Conservation (phyloP, 2,329 filamentous ascomycete genomes). For the Curvularia hawaiiensis region DNA sequence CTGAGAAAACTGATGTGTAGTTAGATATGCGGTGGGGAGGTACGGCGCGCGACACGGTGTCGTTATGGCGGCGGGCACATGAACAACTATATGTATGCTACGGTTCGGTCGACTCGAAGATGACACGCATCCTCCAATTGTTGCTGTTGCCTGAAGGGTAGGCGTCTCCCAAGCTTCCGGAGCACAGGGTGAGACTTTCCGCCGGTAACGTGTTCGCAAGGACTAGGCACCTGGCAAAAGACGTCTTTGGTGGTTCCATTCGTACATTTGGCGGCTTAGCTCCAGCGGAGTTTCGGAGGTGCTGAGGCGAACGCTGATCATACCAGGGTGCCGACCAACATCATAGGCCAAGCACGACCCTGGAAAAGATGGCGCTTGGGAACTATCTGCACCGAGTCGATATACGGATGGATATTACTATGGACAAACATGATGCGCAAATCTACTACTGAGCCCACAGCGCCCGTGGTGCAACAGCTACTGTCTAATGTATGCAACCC, state of each 20-base stretch:
- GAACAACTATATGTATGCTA: slow-evolving; percentile 30
- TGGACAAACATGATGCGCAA: slow-evolving; percentile 18
- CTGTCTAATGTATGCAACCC: slow-evolving; percentile 42
- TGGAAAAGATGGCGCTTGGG: neutral
- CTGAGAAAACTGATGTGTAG: slow-evolving; percentile 1
- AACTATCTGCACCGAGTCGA: neutral
- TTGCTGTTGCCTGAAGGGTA: slow-evolving; percentile 14
- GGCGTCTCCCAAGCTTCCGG: neutral
- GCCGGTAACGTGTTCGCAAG: slow-evolving; percentile 4
- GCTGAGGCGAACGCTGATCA: slow-evolving; percentile 7
- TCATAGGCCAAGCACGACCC: slow-evolving; percentile 5
- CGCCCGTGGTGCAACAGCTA: slow-evolving; percentile 38
- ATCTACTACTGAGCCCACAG: slow-evolving; percentile 27
- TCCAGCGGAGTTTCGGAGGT: slow-evolving; percentile 24
- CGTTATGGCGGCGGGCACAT: slow-evolving; percentile 30
- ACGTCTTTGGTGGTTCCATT: slow-evolving; percentile 3
- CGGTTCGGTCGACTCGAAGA: slow-evolving; percentile 30
- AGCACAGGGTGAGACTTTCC: neutral
- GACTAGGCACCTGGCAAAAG: neutral
- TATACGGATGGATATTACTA: slow-evolving; percentile 19
- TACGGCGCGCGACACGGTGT: slow-evolving; percentile 26
- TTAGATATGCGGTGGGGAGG: slow-evolving; percentile 18
- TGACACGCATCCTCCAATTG: slow-evolving; percentile 34
- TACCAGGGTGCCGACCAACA: slow-evolving; percentile 9
- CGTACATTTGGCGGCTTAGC: slow-evolving; percentile 15